Evolutionary conservation across 2,329 filamentous ascomycete genomes (phyloP).

Genomic region (Calonectria pseudoturangicola): DNA sequence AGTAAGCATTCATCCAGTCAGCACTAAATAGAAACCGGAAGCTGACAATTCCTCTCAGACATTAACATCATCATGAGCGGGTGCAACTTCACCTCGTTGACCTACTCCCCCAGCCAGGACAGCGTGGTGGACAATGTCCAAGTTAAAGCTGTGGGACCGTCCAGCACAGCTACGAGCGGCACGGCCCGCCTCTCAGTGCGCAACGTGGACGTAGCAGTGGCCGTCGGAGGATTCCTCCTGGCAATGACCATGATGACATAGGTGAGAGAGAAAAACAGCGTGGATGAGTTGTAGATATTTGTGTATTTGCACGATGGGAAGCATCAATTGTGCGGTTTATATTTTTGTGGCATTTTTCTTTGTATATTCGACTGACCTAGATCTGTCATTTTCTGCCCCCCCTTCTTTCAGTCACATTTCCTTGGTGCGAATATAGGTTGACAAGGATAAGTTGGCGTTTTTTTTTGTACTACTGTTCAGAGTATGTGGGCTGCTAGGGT

Average conservation of each 20-base stretch:
- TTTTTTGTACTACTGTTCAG: background rate
- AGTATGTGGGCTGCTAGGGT: background rate
- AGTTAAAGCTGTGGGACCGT: conserved; percentile 59
- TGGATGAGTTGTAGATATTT: conserved; percentile 34
- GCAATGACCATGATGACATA: background rate
- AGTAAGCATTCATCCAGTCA: conserved; percentile 53
- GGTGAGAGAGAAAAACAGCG: background rate
- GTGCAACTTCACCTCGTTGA: conserved; percentile 58
- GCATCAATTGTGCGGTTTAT: conserved; percentile 38
- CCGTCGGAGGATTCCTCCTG: background rate
- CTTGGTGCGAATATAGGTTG: conserved; percentile 6
- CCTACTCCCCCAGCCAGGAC: conserved; percentile 58
- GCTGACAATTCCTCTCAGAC: conserved; percentile 51
- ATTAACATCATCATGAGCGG: conserved; percentile 60
- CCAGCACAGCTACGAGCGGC: conserved; percentile 34
- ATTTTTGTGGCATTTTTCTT: conserved; percentile 24
- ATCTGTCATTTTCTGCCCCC: conserved; percentile 1
- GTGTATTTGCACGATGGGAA: conserved; percentile 35
- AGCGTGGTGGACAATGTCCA: conserved; percentile 57
- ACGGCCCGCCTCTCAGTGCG: background rate
- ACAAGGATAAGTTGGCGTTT: background rate
- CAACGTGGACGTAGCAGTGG: background rate
- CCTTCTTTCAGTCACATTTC: background rate
- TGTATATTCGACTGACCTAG: conserved; percentile 20
- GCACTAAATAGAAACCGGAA: background rate